Conservation (phyloP, 441 rosid species). For the Macaranga tanarius region DNA sequence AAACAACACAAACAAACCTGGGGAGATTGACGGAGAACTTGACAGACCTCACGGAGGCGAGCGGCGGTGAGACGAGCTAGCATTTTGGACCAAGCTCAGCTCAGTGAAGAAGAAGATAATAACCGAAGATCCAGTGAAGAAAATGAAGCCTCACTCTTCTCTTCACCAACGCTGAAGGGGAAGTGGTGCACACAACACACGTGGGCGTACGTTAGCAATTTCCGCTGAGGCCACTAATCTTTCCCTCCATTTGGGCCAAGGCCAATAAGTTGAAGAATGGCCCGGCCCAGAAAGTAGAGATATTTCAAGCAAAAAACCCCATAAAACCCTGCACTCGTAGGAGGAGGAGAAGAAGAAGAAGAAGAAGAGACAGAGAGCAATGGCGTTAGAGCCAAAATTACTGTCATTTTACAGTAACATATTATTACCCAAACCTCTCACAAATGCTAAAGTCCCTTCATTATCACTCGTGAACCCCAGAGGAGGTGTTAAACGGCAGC, state of each 20-base stretch:
- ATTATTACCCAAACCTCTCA: slow-evolving; percentile 10
- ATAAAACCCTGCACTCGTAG: neutral
- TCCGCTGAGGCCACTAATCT: no score
- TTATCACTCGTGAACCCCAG: neutral
- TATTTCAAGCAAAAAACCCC: slow-evolving; percentile 3
- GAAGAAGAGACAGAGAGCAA: neutral
- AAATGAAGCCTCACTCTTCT: neutral
- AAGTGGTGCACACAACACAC: neutral
- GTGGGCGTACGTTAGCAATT: neutral
- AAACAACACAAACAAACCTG: slow-evolving; percentile 41
- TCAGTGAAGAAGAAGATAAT: neutral
- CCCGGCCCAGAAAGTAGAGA: neutral
- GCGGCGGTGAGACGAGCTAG: slow-evolving; percentile 69
- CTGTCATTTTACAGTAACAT: slow-evolving; percentile 18
- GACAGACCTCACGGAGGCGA: slow-evolving; percentile 82
- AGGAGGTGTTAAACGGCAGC: neutral
- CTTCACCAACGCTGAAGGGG: neutral
- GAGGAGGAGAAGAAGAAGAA: neutral
- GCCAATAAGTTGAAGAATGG: no score
- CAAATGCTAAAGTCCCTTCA: slow-evolving; percentile 10
- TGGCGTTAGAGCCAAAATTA: slow-evolving; percentile 35
- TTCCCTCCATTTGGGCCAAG: no score
- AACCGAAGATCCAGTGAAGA: neutral
- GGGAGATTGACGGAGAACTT: slow-evolving; percentile 55
- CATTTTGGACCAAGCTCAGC: slow-evolving; percentile 49